These are phyloP conservation scores for Ogataea methanolica DNA, from an alignment of 805 yeast species.

Conservation along the genomic window DNA sequence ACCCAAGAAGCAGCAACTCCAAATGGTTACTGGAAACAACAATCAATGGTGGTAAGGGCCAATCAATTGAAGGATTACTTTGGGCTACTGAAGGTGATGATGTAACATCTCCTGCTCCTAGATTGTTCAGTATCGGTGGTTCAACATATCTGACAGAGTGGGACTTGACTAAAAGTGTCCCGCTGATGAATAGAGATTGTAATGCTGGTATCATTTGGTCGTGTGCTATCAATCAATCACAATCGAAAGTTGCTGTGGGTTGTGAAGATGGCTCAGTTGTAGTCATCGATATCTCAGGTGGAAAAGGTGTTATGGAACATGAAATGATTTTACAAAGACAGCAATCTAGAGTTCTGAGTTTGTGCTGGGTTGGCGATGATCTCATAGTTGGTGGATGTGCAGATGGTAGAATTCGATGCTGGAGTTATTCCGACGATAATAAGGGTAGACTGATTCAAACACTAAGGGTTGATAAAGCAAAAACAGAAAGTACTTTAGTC, in stretches of 20 bases:
- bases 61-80: constrained; percentile 83
- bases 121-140: constrained; percentile 92
- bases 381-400: constrained; percentile 89
- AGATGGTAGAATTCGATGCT: constrained; percentile 84
- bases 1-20: constrained; percentile 51
- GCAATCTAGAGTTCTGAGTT: constrained; percentile 70
- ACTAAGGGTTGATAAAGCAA: constrained; percentile 88
- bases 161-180: constrained; percentile 72
- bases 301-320: constrained; percentile 77
- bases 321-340: constrained; percentile 75
- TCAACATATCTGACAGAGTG: constrained; percentile 89
- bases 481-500: constrained; percentile 80
- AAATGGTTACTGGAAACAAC: constrained; percentile 77
- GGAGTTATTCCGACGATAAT: constrained; percentile 46
- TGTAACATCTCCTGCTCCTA: constrained; percentile 36
- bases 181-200: constrained; percentile 75
- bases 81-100: constrained; percentile 56
- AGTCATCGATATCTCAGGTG: constrained; percentile 78
- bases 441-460: constrained; percentile 73
- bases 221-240: constrained; percentile 57
- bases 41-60: constrained; percentile 73
- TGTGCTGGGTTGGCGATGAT: constrained; percentile 69
- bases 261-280: constrained; percentile 95
- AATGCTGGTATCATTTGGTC: constrained; percentile 96
- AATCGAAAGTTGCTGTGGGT: constrained; percentile 73